Percentiles rank a stretch among this genome's conserved stretches.
These are phyloP conservation scores for Podospora didyma DNA, from an alignment of 495 filamentous ascomycete genomes.

Conservation along the genomic window DNA sequence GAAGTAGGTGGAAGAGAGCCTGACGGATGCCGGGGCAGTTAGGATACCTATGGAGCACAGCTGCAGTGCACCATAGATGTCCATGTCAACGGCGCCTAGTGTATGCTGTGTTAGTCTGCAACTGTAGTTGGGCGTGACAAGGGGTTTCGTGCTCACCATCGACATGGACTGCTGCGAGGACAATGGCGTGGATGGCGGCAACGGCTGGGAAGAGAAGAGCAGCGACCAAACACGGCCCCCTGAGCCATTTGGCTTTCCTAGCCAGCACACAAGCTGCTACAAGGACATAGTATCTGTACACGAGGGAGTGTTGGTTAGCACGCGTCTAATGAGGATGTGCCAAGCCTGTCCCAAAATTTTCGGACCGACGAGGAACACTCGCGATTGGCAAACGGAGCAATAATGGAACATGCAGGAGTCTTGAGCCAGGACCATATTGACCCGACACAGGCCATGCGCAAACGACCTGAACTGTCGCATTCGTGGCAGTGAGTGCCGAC, in stretches of 20 bases:
- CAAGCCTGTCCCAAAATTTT: no score
- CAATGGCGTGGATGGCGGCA: constrained; percentile 56
- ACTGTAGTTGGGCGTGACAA: not conserved
- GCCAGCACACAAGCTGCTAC: constrained; percentile 56
- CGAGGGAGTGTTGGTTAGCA: not conserved
- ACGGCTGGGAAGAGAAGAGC: constrained; percentile 58
- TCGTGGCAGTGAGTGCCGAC: constrained; percentile 1
- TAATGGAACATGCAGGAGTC: constrained; percentile 44
- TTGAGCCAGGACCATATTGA: constrained; percentile 55
- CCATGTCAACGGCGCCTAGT: constrained; percentile 58
- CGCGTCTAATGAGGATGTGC: not conserved
- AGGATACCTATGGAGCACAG: constrained; percentile 58
- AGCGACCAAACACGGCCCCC: constrained; percentile 56
- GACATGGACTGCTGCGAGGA: constrained; percentile 50
- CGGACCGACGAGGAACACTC: no score
- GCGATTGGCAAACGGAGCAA: not conserved
- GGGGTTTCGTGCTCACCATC: constrained; percentile 35
- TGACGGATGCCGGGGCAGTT: constrained; percentile 53
- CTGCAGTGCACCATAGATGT: constrained; percentile 61
- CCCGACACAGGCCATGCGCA: constrained; percentile 60
- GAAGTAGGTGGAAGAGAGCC: constrained; percentile 56
- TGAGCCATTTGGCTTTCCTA: constrained; percentile 53
- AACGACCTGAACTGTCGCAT: constrained; percentile 41
- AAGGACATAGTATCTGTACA: constrained; percentile 53
- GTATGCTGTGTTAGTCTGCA: not conserved